phyloP scores from a whole-genome alignment of 2,329 filamentous ascomycete genomes.

The Hypoxylon sp. region DNA sequence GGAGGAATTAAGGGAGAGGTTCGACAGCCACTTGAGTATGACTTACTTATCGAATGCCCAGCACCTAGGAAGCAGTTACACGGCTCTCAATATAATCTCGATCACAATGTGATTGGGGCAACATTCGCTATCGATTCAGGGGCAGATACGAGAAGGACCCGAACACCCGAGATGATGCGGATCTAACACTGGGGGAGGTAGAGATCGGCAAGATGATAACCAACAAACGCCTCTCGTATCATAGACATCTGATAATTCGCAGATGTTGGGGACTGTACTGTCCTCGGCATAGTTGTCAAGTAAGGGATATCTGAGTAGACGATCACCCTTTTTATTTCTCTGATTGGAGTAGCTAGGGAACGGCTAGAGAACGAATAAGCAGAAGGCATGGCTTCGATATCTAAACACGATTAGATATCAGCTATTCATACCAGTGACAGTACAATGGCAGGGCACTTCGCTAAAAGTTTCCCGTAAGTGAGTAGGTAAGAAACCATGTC shows the following conservation, averaged over 20 bases:
- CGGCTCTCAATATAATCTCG: conserved; percentile 1
- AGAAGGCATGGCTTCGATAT: conserved; percentile 1
- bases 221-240: neutral
- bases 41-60: too few species aligned
- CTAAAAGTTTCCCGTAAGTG: too few species aligned
- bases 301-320: conserved; percentile 19
- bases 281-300: neutral
- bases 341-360: neutral
- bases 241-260: neutral
- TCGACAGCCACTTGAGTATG: conserved; percentile 49
- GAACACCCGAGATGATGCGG: neutral
- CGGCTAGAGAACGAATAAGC: conserved; percentile 4
- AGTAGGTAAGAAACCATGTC: conserved; percentile 2
- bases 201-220: conserved; percentile 18
- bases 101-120: conserved; percentile 2
- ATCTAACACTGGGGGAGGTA: conserved; percentile 19
- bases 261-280: neutral
- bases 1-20: neutral
- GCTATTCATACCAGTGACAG: neutral
- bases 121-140: conserved; percentile 1
- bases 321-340: neutral
- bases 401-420: neutral
- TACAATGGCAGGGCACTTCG: neutral
- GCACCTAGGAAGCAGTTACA: conserved; percentile 7
- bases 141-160: neutral